Evolutionary conservation across 2,329 filamentous ascomycete species (phyloP), one percentile per base, ranked within the genome.

Genomic region (Ophiostoma ips): DNA sequence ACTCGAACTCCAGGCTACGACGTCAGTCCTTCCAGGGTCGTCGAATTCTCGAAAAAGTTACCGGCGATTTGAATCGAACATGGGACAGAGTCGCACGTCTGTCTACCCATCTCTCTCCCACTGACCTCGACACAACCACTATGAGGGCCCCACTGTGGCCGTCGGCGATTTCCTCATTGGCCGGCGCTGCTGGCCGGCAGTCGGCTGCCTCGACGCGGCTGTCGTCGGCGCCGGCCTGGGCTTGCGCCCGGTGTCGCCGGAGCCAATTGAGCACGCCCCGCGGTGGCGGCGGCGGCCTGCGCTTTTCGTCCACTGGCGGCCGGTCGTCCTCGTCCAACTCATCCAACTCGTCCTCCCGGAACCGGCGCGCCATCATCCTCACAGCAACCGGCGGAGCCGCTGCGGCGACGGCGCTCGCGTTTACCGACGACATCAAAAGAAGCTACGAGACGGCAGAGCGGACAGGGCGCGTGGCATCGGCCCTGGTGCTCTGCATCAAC

Each of bases 401-500:
- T 1, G 68, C 69, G 11, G 68, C 68, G n/a, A 68, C 69, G 7
- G 64, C 60, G 1, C 59, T 78, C 28, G 72, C 74, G 19, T 79
- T 81, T 54, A 71, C 71, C 28, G 78, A 83, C 62, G 81, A 94
- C 57, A 79, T 87, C 56, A 84, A 83, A 64, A 81, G 86, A 68
- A 74, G 76, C 33, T 90, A 86, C 62, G 77, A 82, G 48, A 84
- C 86, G 11, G 77, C 77, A 2, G 81, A 87, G 67, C 76, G 90
- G 56, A 84, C 84, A 33, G 84, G 84, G 9, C 77, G 90, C 55
- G 90, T 96, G 19, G 80, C 81, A 11, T 71, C 76, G 24, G 79
- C 85, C 28, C 66, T 96, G 58, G 78, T 77, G 13, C 71, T 94
- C 51, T 89, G 84, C 67, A 92, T 96, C 56, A 89, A 90, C 61